These are phyloP conservation scores for Podospora pseudoanserina DNA, from an alignment of 495 filamentous ascomycete species.

Conservation along the genomic window DNA sequence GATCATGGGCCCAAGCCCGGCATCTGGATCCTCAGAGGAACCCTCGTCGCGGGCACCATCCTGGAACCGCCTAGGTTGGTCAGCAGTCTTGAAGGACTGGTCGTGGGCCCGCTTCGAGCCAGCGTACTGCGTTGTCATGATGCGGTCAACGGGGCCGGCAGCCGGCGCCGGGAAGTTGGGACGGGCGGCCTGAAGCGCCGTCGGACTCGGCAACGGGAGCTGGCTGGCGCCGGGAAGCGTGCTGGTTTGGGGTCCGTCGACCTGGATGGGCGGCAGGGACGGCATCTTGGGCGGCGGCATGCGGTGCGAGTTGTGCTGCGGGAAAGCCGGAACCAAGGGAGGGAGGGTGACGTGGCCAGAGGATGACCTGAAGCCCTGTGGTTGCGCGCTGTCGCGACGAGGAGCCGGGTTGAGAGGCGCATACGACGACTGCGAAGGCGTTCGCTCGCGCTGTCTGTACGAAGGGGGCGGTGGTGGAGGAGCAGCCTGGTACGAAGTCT, in stretches of 20 bases:
- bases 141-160: conserved; percentile 16
- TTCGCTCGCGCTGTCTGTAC: conserved; percentile 28
- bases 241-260: conserved; percentile 8
- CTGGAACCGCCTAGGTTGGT: conserved; percentile 21
- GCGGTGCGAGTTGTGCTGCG: conserved; percentile 5
- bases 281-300: conserved; percentile 9
- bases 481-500: conserved; percentile 35
- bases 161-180: neutral
- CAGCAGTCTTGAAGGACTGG: conserved; percentile 23
- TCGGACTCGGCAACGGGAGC: conserved; percentile 21
- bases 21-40: conserved; percentile 17
- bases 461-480: conserved; percentile 43
- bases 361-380: conserved; percentile 17
- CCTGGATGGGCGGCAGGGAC: conserved; percentile 24
- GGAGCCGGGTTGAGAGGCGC: conserved; percentile 26
- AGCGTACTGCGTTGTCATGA: conserved; percentile 20
- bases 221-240: conserved; percentile 7
- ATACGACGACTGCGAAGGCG: conserved; percentile 29
- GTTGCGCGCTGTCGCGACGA: conserved; percentile 25
- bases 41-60: conserved; percentile 30
- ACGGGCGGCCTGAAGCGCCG: neutral
- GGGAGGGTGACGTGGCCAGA: conserved; percentile 16
- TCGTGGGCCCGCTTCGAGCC: conserved; percentile 32
- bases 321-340: conserved; percentile 15
- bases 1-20: neutral